Evolutionary conservation across 371 early-diverging fungal species (phyloP).

Genomic region (Mucor irregularis): DNA sequence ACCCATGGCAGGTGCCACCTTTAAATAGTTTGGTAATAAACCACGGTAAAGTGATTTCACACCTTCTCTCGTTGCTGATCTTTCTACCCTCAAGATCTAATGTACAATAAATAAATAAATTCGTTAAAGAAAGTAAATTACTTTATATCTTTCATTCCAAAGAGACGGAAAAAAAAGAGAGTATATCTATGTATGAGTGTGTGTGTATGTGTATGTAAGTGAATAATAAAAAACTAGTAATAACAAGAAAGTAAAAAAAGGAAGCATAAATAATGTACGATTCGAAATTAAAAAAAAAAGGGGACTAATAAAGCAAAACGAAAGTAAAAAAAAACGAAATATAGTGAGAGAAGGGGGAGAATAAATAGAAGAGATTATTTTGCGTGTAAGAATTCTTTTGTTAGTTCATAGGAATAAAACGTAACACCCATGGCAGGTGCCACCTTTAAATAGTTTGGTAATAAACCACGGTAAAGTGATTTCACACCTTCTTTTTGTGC

Average conservation of each 20-base stretch:
- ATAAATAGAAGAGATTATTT: constrained; percentile 8
- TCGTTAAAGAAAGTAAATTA: neutral
- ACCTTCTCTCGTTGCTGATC: constrained; percentile 69
- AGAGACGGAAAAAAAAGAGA: neutral
- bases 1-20: constrained; percentile 84
- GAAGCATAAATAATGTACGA: too few species aligned
- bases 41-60: constrained; percentile 59
- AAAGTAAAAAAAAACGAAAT: neutral
- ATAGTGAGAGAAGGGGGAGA: neutral
- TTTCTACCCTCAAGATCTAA: constrained; percentile 44
- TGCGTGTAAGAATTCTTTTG: constrained; percentile 55
- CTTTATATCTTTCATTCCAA: too few species aligned
- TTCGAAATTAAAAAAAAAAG: too few species aligned
- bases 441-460: constrained; percentile 83
- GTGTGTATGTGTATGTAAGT: too few species aligned
- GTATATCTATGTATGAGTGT: neutral
- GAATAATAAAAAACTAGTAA: too few species aligned
- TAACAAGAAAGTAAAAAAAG: too few species aligned
- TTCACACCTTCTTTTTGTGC: constrained; percentile 68
- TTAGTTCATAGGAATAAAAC: constrained; percentile 81
- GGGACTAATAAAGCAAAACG: neutral
- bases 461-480: constrained; percentile 64
- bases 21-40: constrained; percentile 81
- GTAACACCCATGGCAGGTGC: constrained; percentile 88
- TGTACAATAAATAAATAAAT: neutral